These are phyloP conservation scores for Fusarium irregulare DNA, from an alignment of 2,329 filamentous ascomycete species.

Conservation along the genomic window DNA sequence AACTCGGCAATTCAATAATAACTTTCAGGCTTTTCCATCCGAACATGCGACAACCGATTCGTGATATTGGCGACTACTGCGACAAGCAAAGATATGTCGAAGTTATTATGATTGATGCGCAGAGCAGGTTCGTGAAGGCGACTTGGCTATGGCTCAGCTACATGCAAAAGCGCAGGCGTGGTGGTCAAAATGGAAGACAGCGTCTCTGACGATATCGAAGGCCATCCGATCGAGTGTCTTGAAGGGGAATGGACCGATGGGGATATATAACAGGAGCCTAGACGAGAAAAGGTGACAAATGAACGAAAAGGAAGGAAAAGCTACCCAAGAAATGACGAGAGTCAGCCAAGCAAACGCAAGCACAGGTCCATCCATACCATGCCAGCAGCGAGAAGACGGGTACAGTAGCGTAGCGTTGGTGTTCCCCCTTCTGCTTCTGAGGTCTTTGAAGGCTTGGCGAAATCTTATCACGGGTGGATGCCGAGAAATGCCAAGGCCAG, in stretches of 20 bases:
- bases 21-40: conserved; percentile 42
- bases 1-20: conserved; percentile 37
- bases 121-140: background rate
- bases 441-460: conserved; percentile 49
- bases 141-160: conserved; percentile 23
- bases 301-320: conserved; percentile 27
- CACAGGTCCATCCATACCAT: conserved; percentile 36
- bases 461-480: conserved; percentile 49
- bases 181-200: conserved; percentile 1
- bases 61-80: conserved; percentile 3
- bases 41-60: conserved; percentile 22
- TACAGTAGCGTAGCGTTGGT: conserved; percentile 44
- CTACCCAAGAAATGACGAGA: conserved; percentile 35
- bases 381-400: conserved; percentile 37
- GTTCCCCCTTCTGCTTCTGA: conserved; percentile 48
- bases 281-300: conserved; percentile 23
- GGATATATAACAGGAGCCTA: conserved; percentile 23
- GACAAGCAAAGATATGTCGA: conserved; percentile 5
- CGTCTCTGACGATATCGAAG: conserved; percentile 7
- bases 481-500: conserved; percentile 49
- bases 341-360: conserved; percentile 32
- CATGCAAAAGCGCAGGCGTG: conserved; percentile 16
- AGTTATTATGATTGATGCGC: background rate
- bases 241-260: conserved; percentile 13
- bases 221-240: conserved; percentile 31